Evolutionary conservation across 306 rosid species (phyloP), one percentile per base, ranked within the genome.

Genomic region (Mucuna pruriens): DNA sequence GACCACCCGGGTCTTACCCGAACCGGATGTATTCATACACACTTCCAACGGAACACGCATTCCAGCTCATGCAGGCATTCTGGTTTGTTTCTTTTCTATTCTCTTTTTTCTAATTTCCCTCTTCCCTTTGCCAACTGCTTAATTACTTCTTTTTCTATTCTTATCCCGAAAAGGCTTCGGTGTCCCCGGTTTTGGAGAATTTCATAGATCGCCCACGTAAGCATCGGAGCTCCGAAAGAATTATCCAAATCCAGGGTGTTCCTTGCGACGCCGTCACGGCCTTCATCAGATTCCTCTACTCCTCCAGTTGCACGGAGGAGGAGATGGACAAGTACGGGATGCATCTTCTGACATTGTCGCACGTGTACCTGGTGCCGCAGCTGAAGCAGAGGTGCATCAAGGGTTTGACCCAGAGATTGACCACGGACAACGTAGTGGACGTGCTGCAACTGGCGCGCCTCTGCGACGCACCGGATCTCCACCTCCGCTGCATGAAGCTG

Each of bases 401-500:
- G 86, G 92, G 82, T 3, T 55, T 95, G 31, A 79, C 71, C 2
- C 86, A 87, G 52, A 87, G 96, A 65, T 81, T 95, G 76, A 86
- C 90, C 23, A 63, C 65, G 2, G 98, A 93, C 17, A 91, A 88
- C 84, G 98, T 92, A 46, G 97, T 95, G 80, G 99, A 95, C 38
- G 78, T 93, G 39, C 90, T 95, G 15, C 98, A 95, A 79, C 90
- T 95, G 16, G 97, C 98, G 0, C 88, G 90, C 71, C 90, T 95
- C 88, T 95, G 97, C 84, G 95, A 95, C 36, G 96, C 99, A 12
- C 91, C 97, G 9, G 94, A 95, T 93, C 99, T 95, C 33, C 80
- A 78, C 80, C 86, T 95, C 84, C 93, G 88, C 64, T 89, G 97
- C 84, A 84, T 92, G 97, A 93, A 89, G 65, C 73, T 90, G 54